phyloP scores from a whole-genome alignment of 208 protist species.

The Willaertia magna region DNA sequence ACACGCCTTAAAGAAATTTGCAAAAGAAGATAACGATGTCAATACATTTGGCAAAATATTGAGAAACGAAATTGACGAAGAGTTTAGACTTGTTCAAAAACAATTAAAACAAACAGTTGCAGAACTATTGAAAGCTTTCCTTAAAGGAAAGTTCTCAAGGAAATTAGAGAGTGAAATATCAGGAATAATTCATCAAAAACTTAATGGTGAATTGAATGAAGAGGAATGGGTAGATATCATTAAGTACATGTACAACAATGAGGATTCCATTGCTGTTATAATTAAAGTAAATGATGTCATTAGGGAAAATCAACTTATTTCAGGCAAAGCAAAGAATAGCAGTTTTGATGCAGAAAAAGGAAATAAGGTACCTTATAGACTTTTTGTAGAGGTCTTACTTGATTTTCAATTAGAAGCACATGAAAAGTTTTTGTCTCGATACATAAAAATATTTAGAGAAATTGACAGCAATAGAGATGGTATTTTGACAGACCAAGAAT shows the following conservation, averaged over 20 bases:
- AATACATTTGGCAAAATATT: slow-evolving; percentile 69
- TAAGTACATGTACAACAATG: slow-evolving; percentile 68
- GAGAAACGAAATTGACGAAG: slow-evolving; percentile 75
- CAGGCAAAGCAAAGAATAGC: neutral
- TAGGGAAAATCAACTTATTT: neutral
- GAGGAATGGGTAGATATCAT: slow-evolving; percentile 61
- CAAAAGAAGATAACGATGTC: slow-evolving; percentile 54
- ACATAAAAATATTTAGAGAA: slow-evolving; percentile 49
- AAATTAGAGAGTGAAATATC: slow-evolving; percentile 34
- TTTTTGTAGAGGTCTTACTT: slow-evolving; percentile 56
- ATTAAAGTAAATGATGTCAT: slow-evolving; percentile 43
- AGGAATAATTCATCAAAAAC: slow-evolving; percentile 37
- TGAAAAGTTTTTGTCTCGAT: slow-evolving; percentile 56
- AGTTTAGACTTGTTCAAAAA: slow-evolving; percentile 67
- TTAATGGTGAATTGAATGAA: slow-evolving; percentile 40
- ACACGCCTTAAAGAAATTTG: neutral
- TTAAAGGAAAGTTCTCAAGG: slow-evolving; percentile 38
- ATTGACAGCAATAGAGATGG: slow-evolving; percentile 50
- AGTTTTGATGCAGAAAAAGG: neutral
- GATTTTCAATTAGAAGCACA: slow-evolving; percentile 73
- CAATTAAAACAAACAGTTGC: slow-evolving; percentile 60
- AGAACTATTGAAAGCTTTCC: slow-evolving; percentile 53
- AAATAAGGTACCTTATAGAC: slow-evolving; percentile 38
- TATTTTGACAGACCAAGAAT: slow-evolving; percentile 54
- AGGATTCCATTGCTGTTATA: slow-evolving; percentile 48